A percentile compares a stretch with the other conserved stretches of the same genome.
These are phyloP conservation scores for Lactarius indigo DNA, from an alignment of 768 basidiomycete genomes.

Conservation along the genomic window DNA sequence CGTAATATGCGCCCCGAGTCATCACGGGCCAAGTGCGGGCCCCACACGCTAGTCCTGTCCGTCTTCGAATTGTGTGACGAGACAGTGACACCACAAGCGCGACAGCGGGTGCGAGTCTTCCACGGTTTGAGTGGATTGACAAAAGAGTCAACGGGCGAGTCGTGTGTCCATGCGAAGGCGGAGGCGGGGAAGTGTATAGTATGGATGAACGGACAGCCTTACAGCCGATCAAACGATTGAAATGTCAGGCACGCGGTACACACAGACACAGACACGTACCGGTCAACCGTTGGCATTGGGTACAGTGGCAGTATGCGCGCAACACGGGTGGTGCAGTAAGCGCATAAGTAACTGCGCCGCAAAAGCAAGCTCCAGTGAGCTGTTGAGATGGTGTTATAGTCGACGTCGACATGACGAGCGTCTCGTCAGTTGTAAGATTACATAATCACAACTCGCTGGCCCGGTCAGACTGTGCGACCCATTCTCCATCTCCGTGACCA, in stretches of 20 bases:
- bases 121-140: conserved; percentile 47
- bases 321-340: conserved; percentile 47
- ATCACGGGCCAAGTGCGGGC: conserved; percentile 52
- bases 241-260: neutral
- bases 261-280: conserved; percentile 36
- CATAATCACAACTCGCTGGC: conserved; percentile 23
- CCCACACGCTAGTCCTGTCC: conserved; percentile 55
- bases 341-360: conserved; percentile 47
- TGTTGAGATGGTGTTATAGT: conserved; percentile 9
- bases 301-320: conserved; percentile 69
- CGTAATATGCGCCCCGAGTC: conserved; percentile 45
- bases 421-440: neutral
- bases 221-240: neutral
- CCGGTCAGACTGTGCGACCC: conserved; percentile 4
- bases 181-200: conserved; percentile 52
- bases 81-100: conserved; percentile 52
- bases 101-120: conserved; percentile 64
- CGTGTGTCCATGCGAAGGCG: conserved; percentile 54
- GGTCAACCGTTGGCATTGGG: conserved; percentile 58
- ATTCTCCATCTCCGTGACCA: conserved; percentile 12
- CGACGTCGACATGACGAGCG: neutral
- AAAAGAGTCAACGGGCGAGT: conserved; percentile 47
- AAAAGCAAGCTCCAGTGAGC: conserved; percentile 53
- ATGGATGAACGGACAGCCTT: conserved; percentile 60
- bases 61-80: conserved; percentile 50